A percentile compares a stretch with the other conserved stretches of the same genome.
Conservation (phyloP, 2,329 filamentous ascomycete species). For the Paracoccidioides lutzii region DNA sequence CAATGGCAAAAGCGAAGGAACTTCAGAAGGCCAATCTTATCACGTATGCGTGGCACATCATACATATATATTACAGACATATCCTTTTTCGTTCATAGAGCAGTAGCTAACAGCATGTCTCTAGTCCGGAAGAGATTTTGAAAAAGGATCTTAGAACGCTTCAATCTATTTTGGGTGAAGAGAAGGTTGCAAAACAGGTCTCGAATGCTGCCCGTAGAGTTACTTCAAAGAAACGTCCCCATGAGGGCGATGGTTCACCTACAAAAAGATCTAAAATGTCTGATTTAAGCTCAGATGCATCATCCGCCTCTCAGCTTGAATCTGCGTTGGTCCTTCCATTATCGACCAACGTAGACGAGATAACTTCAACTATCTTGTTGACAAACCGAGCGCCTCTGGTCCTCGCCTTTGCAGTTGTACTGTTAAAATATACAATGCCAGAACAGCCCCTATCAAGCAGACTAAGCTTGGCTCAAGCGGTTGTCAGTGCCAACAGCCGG, state of each 20-base stretch:
- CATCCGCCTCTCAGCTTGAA: slow-evolving; percentile 23
- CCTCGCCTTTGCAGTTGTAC: slow-evolving; percentile 61
- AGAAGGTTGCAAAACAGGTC: slow-evolving; percentile 45
- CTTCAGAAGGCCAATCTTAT: slow-evolving; percentile 38
- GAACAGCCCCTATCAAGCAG: slow-evolving; percentile 75
- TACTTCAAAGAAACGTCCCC: slow-evolving; percentile 40
- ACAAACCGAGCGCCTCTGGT: slow-evolving; percentile 76
- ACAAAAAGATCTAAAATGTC: slow-evolving; percentile 26
- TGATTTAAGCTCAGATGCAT: slow-evolving; percentile 7
- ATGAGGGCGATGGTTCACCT: slow-evolving; percentile 24
- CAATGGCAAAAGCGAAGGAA: slow-evolving; percentile 43
- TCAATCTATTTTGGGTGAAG: slow-evolving; percentile 35
- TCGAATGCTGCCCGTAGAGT: slow-evolving; percentile 44
- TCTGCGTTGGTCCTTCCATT: slow-evolving; percentile 22
- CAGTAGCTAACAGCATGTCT: slow-evolving; percentile 3
- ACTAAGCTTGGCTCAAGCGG: slow-evolving; percentile 68
- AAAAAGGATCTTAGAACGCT: slow-evolving; percentile 35
- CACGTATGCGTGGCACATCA: slow-evolving; percentile 19
- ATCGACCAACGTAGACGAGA: slow-evolving; percentile 38
- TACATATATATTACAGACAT: slow-evolving; percentile 6
- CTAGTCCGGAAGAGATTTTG: slow-evolving; percentile 35
- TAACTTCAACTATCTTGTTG: slow-evolving; percentile 46
- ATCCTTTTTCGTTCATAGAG: neutral
- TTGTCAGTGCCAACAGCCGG: slow-evolving; percentile 68
- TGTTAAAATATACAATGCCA: slow-evolving; percentile 70